phyloP scores from a whole-genome alignment of 352 stramenopile genomes.

The Pythium utonaiense region DNA sequence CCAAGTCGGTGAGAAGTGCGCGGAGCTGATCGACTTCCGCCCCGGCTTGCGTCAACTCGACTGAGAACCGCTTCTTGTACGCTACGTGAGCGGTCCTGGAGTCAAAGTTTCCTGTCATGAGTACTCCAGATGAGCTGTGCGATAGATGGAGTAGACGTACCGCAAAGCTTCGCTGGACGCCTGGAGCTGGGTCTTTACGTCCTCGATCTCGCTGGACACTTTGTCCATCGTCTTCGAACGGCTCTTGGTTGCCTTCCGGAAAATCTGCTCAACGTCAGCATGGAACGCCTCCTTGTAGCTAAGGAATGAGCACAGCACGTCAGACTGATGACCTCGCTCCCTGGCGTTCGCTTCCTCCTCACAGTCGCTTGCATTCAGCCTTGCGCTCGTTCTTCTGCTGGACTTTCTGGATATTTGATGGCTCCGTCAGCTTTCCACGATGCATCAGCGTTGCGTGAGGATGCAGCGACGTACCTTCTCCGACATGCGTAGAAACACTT shows the following conservation, averaged over 20 bases:
- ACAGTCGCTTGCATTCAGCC: constrained; percentile 25
- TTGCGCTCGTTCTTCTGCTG: constrained; percentile 25
- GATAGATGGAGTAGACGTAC: background rate
- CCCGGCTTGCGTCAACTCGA: constrained; percentile 4
- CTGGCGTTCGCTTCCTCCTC: too few relatives aligned
- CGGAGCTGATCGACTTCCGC: constrained; percentile 2
- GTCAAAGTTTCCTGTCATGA: background rate
- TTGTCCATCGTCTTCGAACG: constrained; percentile 10
- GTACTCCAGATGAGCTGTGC: background rate
- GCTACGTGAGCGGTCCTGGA: background rate
- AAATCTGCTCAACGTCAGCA: constrained; percentile 19
- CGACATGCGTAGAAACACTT: constrained; percentile 29
- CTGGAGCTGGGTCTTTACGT: constrained; percentile 1
- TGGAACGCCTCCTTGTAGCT: constrained; percentile 25
- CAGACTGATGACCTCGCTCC: too few relatives aligned
- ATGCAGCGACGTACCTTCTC: constrained; percentile 22
- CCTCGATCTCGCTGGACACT: constrained; percentile 5
- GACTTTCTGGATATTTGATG: constrained; percentile 17
- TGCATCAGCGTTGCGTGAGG: too few relatives aligned
- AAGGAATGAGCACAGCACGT: too few relatives aligned
- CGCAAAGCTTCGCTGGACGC: background rate
- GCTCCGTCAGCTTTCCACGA: background rate
- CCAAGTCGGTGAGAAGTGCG: constrained; percentile 4
- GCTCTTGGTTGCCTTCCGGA: constrained; percentile 8
- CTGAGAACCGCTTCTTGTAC: background rate